These are phyloP conservation scores for Calocera viscosa DNA, from an alignment of 768 basidiomycete genomes.

Conservation along the genomic window DNA sequence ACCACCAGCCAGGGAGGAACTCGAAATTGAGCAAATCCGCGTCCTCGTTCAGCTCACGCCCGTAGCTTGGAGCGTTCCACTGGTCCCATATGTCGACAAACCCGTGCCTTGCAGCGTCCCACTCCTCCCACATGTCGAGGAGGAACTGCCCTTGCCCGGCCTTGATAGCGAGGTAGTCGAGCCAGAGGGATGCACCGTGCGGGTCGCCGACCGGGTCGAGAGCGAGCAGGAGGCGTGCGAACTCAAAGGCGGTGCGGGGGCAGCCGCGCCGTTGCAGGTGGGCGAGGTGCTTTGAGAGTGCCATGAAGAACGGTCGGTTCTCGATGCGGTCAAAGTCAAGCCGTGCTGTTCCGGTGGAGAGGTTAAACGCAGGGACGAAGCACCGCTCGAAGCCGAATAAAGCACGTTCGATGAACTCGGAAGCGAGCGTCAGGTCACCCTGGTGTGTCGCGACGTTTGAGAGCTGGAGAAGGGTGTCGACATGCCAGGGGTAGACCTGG, in stretches of 20 bases:
- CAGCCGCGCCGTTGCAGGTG: conserved; percentile 71
- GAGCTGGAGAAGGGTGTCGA: conserved; percentile 77
- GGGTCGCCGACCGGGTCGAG: conserved; percentile 84
- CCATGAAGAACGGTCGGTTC: conserved; percentile 86
- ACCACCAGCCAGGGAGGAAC: conserved; percentile 66
- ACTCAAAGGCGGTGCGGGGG: conserved; percentile 81
- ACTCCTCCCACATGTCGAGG: conserved; percentile 44
- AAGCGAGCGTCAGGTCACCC: conserved; percentile 79
- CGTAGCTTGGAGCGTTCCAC: conserved; percentile 8
- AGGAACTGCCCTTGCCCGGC: conserved; percentile 72
- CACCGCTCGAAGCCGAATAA: conserved; percentile 87
- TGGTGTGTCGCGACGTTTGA: conserved; percentile 76
- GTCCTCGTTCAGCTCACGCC: conserved; percentile 11
- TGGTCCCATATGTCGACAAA: conserved; percentile 50
- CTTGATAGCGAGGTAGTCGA: conserved; percentile 79
- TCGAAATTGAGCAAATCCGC: conserved; percentile 38
- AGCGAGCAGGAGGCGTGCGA: conserved; percentile 69
- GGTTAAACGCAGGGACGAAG: conserved; percentile 74
- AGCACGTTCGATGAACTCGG: conserved; percentile 84
- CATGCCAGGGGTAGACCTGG: conserved; percentile 77
- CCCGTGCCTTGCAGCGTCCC: conserved; percentile 10
- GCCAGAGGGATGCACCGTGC: conserved; percentile 67
- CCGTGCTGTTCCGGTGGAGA: conserved; percentile 66
- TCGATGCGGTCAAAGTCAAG: conserved; percentile 85
- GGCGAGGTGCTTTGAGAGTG: conserved; percentile 21